Base-by-base conservation (phyloP, 2,329 filamentous ascomycete species). In the Ophiognomonia clavigignenti-juglandacearum region DNA sequence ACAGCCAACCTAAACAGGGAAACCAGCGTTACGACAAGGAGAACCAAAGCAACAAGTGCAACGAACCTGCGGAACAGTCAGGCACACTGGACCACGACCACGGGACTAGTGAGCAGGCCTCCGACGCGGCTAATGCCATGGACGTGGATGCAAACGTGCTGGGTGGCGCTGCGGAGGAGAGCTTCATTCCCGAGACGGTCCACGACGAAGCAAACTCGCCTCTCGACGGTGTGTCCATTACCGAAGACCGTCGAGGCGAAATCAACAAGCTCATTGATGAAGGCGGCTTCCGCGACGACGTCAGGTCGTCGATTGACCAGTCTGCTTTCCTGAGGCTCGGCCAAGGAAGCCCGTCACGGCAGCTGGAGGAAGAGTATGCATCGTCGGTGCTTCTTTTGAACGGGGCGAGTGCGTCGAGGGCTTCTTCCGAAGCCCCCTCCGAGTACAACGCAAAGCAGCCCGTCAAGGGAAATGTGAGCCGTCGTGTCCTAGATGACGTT, bases 201-300 rank as follows among this genome's bases (percentile, higher is more conserved):
- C 53, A 53, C 26, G 47, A 50, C 24, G 26, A 56, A 27, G 20
- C 26, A 11, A 18, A 48, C 4, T 27, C 48, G 9, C 14, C 20
- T 11, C 31, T 34, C 29, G 41, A 45, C 4, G 54, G 53, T 16
- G 46, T 57, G 8, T 56, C 65, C 16, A 64, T 59, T 29, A 60
- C 51, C 48, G 66, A 53, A 57, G 65, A 54, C 56, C 64, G 52
- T 18, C 61, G 64, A 35, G 45, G 60, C 10, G 65, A 72, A 20
- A 72, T 74, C 32, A 67, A 65, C 39, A 56, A 65, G 35, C 59
- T 75, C 39, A 75, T 75, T 34, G 66, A 63, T 40, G 68, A 75
- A 39, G 72, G 71, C 13, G 73, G 72, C 4, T 75, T 74, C 56
- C 63, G 70, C 29, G 70, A 70, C 19, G 65, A 65, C 16, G 55